Evolutionary conservation across 2,329 filamentous ascomycete species (phyloP), one percentile per base, ranked within the genome.

Genomic region (Ceratocystis cubensis): DNA sequence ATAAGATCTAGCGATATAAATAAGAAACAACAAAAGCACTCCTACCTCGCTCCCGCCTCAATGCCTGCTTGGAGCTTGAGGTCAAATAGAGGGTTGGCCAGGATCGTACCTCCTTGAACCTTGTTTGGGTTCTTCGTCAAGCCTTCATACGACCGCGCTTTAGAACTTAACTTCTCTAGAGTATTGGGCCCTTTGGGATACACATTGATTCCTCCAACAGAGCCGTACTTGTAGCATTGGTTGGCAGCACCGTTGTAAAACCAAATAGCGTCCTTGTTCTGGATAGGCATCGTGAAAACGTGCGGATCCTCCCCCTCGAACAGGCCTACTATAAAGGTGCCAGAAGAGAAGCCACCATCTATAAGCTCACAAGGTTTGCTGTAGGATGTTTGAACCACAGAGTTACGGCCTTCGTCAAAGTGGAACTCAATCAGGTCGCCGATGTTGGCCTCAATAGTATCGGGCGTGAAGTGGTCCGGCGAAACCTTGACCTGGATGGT

Each of bases 191-290:
- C 10, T 41, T 15, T 41, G 13, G 37, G 37, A 41, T 41, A 13
- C 13, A 41, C 4, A 73, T 82, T 82, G 73, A 82, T 77, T 50
- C 79, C 76, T 15, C 76, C 79, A 2, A 76, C 75, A 80, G 82
- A 82, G 68, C 79, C 78, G 10, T 72, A 75, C 69, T 78, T 75
- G 76, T 80, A 20, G 61, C 61, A 70, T 20, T 30, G 8, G 17
- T 53, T 48, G 28, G 41, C n/a, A 71, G 73, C 71, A 75, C 81
- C 81, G 72, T 84, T 87, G 77, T 85, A 87, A 71, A 82, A 81
- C 84, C 85, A 87, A 67, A 86, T 80, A 1, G 84, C 84, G 59
- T 79, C 81, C 1, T 76, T 77, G 70, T 81, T 75, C 25, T 69
- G 65, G 17, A 30, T n/a, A n/a, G 5, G 10, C 30, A 61, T 17